Evolutionary conservation across 441 rosid genomes (phyloP).

Genomic region (Kokia cookei): DNA sequence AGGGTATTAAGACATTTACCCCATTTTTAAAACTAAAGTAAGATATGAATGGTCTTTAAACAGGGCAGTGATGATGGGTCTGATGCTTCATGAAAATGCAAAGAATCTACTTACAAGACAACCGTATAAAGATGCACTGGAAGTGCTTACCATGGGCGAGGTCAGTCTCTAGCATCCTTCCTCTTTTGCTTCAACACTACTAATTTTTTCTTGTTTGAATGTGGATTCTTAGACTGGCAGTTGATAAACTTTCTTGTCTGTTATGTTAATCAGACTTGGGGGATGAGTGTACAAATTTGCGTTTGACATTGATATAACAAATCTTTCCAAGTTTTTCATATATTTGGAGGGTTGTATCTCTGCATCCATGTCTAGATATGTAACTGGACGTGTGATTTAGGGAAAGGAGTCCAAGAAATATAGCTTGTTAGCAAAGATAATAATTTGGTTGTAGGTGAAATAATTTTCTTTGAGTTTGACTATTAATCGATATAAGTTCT

Average conservation of each 20-base stretch:
- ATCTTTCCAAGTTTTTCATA: not conserved
- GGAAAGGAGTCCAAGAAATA: not conserved
- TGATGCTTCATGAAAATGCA: conserved; percentile 78
- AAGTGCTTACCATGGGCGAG: conserved; percentile 90
- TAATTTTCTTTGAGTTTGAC: not conserved
- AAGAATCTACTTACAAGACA: conserved; percentile 53
- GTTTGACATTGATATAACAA: not conserved
- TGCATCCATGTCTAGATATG: not conserved
- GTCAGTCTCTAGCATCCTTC: conserved; percentile 29
- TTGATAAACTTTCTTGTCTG: not conserved
- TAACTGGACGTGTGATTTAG: not conserved
- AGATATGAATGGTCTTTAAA: conserved; percentile 7
- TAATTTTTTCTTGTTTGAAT: not conserved
- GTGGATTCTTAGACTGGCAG: not conserved
- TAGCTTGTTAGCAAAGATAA: not conserved
- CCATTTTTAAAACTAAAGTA: not conserved
- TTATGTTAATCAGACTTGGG: not conserved
- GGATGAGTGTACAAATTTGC: not conserved
- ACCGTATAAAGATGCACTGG: conserved; percentile 66
- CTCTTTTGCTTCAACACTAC: not conserved
- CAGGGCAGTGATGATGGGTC: conserved; percentile 83
- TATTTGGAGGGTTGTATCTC: not conserved
- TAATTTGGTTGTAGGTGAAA: not conserved
- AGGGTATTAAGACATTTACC: not conserved
- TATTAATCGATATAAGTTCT: conserved; percentile 4